Evolutionary conservation across 176 grass and related monocot genomes (phyloP).

Genomic region (Musa troglodytarum): DNA sequence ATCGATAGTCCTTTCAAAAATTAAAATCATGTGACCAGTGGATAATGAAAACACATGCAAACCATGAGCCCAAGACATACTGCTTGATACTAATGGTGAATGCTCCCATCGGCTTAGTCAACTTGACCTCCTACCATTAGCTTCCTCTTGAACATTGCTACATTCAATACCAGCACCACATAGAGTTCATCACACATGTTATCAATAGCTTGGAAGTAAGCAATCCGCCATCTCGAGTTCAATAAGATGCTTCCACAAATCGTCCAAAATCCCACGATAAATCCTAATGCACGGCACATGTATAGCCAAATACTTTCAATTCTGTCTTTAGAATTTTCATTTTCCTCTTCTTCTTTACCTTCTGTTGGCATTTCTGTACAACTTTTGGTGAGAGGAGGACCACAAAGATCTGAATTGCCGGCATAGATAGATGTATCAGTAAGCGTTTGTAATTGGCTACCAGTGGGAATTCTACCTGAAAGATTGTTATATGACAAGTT

Average conservation of each 20-base stretch:
- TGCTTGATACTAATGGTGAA: too few species aligned
- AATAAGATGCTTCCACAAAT: slow-evolving; percentile 27
- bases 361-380: background rate
- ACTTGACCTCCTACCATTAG: too few species aligned
- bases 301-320: background rate
- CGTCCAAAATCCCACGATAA: slow-evolving; percentile 20
- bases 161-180: background rate
- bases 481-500: background rate
- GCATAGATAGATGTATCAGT: background rate
- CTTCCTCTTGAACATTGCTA: too few species aligned
- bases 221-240: slow-evolving; percentile 4
- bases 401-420: background rate
- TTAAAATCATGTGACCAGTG: too few species aligned
- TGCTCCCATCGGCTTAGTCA: too few species aligned
- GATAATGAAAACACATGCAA: too few species aligned
- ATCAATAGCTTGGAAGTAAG: slow-evolving; percentile 24
- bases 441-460: background rate
- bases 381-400: background rate
- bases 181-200: background rate
- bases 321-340: background rate
- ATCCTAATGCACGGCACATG: slow-evolving; percentile 2
- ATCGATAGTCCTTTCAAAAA: too few species aligned
- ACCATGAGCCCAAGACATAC: too few species aligned
- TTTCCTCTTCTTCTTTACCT: background rate
- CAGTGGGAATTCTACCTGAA: background rate